phyloP scores from a whole-genome alignment of 352 stramenopile genomes.

The Achlya hypogyna region DNA sequence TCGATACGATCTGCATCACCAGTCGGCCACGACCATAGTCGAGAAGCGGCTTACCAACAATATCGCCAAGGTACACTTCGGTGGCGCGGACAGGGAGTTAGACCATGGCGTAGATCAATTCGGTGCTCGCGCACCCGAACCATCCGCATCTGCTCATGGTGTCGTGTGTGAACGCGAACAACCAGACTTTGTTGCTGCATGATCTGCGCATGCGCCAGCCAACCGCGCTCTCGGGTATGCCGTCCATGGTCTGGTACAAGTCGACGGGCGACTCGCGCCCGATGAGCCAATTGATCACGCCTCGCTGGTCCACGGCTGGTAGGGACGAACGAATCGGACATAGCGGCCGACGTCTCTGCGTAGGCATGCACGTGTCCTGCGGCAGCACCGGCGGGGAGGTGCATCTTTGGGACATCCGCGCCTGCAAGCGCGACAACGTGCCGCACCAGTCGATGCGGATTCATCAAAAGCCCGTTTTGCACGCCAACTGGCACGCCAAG shows the following conservation, averaged over 20 bases:
- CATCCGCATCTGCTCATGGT: conserved; percentile 73
- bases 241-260: conserved; percentile 56
- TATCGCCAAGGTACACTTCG: background rate
- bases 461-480: conserved; percentile 73
- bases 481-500: conserved; percentile 74
- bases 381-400: conserved; percentile 54
- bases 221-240: conserved; percentile 27
- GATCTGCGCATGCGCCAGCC: conserved; percentile 53
- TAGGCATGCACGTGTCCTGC: conserved; percentile 57
- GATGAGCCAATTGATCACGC: conserved; percentile 81
- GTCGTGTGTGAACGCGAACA: conserved; percentile 51
- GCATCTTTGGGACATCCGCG: conserved; percentile 26
- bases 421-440: conserved; percentile 4
- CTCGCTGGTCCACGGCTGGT: conserved; percentile 56
- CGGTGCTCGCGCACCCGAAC: conserved; percentile 69
- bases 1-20: conserved; percentile 55
- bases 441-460: conserved; percentile 65
- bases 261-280: conserved; percentile 34
- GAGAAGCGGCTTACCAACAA: background rate
- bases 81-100: background rate
- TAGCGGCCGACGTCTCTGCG: background rate
- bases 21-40: conserved; percentile 33
- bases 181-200: conserved; percentile 64
- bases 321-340: background rate
- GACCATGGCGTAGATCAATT: conserved; percentile 75